These are phyloP conservation scores for Kwoniella dejecticola DNA, from an alignment of 768 basidiomycete genomes.

Conservation along the genomic window DNA sequence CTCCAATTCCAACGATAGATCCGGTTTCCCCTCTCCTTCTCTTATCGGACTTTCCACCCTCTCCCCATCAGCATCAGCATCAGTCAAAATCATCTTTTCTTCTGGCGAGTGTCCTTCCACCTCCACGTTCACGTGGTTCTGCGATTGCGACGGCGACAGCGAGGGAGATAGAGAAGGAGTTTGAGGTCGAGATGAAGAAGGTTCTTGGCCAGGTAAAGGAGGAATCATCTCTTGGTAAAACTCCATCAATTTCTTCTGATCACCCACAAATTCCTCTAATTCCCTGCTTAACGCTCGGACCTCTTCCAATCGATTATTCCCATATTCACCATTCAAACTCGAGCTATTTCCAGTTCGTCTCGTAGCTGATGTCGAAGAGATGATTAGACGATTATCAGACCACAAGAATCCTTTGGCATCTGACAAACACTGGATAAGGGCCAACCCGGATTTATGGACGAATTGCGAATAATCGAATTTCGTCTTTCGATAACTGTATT, in stretches of 20 bases:
- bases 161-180: no score
- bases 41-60: not conserved
- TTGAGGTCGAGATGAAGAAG: no score
- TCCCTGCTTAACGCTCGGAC: conserved; percentile 67
- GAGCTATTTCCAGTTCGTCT: not conserved
- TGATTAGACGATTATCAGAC: conserved; percentile 74
- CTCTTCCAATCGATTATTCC: conserved; percentile 62
- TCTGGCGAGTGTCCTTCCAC: no score
- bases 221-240: conserved; percentile 78
- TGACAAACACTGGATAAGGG: conserved; percentile 84
- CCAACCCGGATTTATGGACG: conserved; percentile 84
- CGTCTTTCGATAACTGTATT: conserved; percentile 78
- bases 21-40: not conserved
- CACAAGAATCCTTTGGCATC: conserved; percentile 80
- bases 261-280: conserved; percentile 68
- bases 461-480: conserved; percentile 84
- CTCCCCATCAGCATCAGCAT: not conserved
- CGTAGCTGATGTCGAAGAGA: conserved; percentile 29
- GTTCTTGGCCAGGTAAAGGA: conserved; percentile 59
- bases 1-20: not conserved
- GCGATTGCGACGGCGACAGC: no score
- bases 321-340: not conserved
- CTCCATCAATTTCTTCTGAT: conserved; percentile 60
- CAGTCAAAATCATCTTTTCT: conserved; percentile 8
- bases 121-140: no score